Base-by-base conservation (phyloP, 2,329 filamentous ascomycete species). In the Sclerotinia spermophila region DNA sequence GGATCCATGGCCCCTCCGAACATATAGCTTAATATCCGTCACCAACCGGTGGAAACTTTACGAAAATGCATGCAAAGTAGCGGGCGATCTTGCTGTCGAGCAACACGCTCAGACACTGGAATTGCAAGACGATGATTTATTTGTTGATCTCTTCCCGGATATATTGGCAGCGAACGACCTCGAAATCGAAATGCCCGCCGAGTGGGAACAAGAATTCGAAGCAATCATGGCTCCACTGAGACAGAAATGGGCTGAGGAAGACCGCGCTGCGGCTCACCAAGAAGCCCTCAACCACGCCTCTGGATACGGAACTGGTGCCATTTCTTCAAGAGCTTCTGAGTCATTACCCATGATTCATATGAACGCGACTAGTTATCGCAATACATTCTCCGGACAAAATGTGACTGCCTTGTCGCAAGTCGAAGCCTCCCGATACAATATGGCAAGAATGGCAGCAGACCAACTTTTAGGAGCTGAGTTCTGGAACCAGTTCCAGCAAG, bases 1-100 rank as follows among this genome's bases (percentile, higher is more conserved):
- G n/a, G 42, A 64, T 21, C 42, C 60, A 64, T 64, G 60, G 60
- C 42, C 30, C n/a, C 1, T 11, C 13, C 48, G 42, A 48, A n/a
- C 2, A 3, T 48, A 48, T 30, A n/a, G 2, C 5, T 10, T 19
- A 13, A 0, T 1, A 0, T 1, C 24, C 13, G 21, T 59, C 35
- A 11, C 0, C 5, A 0, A n/a, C 5, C 13, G 2, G 1, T 27
- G 35, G 56, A 27, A 2, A 13, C 13, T 15, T 1, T 13, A 6
- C 11, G 2, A 5, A 8, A 11, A 13, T 5, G 5, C 11, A 13
- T 10, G 10, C 10, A 5, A 58, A 38, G 55, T 0, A 58, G 33
- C 30, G 4, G 13, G n/a, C 5, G 21, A 5, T n/a, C 8, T 7
- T 38, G 35, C 2, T n/a, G 5, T 17, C 35, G 33, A 38, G 35